phyloP scores from a whole-genome alignment of 768 basidiomycete species.

The Suillus discolor region DNA sequence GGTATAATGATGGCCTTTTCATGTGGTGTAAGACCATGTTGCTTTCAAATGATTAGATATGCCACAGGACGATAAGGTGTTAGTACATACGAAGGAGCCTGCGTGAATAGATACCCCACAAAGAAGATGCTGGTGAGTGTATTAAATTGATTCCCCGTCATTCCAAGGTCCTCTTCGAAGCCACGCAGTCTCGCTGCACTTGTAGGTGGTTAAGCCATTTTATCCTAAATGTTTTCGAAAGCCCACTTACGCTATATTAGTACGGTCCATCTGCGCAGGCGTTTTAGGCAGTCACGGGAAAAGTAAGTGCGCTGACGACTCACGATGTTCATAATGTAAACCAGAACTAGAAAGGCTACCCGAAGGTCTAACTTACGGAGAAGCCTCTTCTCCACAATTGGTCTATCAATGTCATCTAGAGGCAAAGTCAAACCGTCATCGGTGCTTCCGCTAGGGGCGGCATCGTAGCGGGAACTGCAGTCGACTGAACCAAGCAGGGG shows the following conservation, averaged over 20 bases:
- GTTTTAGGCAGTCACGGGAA: constrained; percentile 1
- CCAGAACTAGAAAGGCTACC: constrained; percentile 45
- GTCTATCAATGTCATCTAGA: constrained; percentile 19
- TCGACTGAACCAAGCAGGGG: neutral
- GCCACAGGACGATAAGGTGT: neutral
- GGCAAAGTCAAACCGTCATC: neutral
- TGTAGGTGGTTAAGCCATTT: neutral
- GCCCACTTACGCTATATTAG: constrained; percentile 56
- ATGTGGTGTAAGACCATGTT: constrained; percentile 70
- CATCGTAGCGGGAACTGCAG: neutral
- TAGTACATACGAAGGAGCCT: constrained; percentile 63
- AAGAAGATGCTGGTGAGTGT: constrained; percentile 68
- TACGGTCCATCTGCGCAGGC: constrained; percentile 57
- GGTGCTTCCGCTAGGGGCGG: neutral
- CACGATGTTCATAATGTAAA: constrained; percentile 51
- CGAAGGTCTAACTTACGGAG: constrained; percentile 45
- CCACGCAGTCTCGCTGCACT: constrained; percentile 74
- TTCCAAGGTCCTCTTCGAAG: constrained; percentile 65
- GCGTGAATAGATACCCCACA: constrained; percentile 73
- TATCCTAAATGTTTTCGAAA: neutral
- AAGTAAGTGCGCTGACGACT: constrained; percentile 15
- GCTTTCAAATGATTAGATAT: constrained; percentile 35
- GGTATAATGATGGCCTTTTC: constrained; percentile 65
- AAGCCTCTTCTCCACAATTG: constrained; percentile 47
- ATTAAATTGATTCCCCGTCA: constrained; percentile 64